Conservation (phyloP, 495 filamentous ascomycete genomes). For the Penicillium taxi region DNA sequence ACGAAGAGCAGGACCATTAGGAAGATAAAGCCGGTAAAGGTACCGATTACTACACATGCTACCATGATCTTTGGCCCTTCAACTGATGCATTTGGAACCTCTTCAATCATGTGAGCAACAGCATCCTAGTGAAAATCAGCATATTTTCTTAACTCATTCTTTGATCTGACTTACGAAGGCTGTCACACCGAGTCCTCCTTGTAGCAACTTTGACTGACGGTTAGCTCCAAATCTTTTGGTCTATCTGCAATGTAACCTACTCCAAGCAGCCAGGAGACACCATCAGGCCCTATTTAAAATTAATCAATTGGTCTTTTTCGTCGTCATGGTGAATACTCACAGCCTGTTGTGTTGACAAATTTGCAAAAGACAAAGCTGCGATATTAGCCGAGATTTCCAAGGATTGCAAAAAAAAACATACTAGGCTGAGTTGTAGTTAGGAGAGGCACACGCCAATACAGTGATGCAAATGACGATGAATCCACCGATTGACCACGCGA, state of each 20-base stretch:
- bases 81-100: conserved; percentile 56
- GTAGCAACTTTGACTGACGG: conserved; percentile 31
- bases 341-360: conserved; percentile 52
- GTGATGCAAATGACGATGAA: conserved; percentile 60
- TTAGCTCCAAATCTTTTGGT: conserved; percentile 5
- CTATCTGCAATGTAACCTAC: conserved; percentile 15
- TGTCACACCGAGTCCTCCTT: conserved; percentile 52
- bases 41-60: conserved; percentile 58
- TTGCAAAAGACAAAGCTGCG: conserved; percentile 48
- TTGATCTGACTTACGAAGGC: conserved; percentile 46
- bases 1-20: conserved; percentile 56
- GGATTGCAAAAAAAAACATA: conserved; percentile 37
- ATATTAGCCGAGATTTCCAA: conserved; percentile 29
- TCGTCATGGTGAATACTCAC: conserved; percentile 7
- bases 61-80: conserved; percentile 65
- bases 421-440: conserved; percentile 48
- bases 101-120: conserved; percentile 43
- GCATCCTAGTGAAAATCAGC: conserved; percentile 32
- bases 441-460: conserved; percentile 51
- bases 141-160: too few relatives aligned
- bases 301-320: conserved; percentile 3
- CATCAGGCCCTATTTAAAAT: conserved; percentile 42
- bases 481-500: conserved; percentile 58
- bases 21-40: conserved; percentile 58
- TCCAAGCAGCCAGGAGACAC: conserved; percentile 52